Base-by-base conservation (phyloP, 179 eudicot species). In the Corrigiola litoralis region DNA sequence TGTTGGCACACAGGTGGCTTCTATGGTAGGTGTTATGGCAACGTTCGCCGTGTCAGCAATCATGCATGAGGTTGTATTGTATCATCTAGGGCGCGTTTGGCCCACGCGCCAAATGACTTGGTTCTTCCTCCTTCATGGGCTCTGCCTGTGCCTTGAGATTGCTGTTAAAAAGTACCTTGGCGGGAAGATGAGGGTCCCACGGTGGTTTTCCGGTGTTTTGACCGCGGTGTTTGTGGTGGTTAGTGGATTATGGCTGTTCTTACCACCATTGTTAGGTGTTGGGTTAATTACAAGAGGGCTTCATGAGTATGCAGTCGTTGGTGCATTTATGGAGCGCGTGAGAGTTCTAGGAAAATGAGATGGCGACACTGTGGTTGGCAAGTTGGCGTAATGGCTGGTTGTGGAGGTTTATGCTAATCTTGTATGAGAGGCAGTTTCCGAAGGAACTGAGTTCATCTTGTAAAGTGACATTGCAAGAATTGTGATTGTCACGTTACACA, bases 81-180 rank as follows among this genome's bases (percentile, higher is more conserved):
- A 65, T 53, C 76, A 85, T 36, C 18, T 85, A 23, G 83, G 89
- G 27, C 85, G 89, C 13, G 48, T n/a, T 61, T 6, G 44, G 61
- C 89, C 97, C 63, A 86, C 85, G 2, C 78, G 82, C 74, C 77
- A 77, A 45, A 68, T 77, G 57, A 79, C 82, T 10, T 68, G 79
- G 77, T 90, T 85, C 60, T 89, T 89, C 28, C 16, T 85, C 27
- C 59, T 82, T n/a, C 95, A 86, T 38, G 96, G 92, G n/a, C 47
- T 37, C 17, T 67, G 82, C 12, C 28, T 84, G 17, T 56, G 69
- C 16, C 55, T 59, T 2, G 96, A 86, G 77, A 52, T 79, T 3
- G 60, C 8, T 4, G 63, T 77, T 5, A 86, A 81, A 68, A 81
- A 68, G 56, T 66, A 20, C 34, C 12, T 33, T 41, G 51, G 29